Evolutionary conservation across 73 alveolate species (phyloP).

Genomic region (Paramecium primaurelia): DNA sequence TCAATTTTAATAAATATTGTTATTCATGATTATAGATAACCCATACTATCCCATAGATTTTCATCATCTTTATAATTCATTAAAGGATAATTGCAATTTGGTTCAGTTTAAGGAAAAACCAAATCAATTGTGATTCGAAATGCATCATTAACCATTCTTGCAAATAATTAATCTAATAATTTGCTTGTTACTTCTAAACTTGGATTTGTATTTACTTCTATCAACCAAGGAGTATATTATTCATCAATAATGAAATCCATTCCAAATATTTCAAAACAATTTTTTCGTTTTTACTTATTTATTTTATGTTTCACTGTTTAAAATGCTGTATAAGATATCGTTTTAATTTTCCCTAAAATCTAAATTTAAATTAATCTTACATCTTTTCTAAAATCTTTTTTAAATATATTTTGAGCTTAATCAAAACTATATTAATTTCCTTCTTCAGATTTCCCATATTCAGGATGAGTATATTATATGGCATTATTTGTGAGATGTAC

Average conservation of each 20-base stretch:
- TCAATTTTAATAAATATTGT: background rate
- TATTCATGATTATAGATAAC: background rate
- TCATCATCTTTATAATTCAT: background rate
- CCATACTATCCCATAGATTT: slow-evolving; percentile 32
- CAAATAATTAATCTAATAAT: slow-evolving; percentile 77
- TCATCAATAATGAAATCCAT: slow-evolving; percentile 93
- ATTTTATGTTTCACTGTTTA: slow-evolving; percentile 66
- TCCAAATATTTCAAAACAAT: slow-evolving; percentile 94
- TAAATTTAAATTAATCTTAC: slow-evolving; percentile 24
- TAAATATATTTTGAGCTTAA: slow-evolving; percentile 63
- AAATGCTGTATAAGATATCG: slow-evolving; percentile 63
- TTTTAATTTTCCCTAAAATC: slow-evolving; percentile 41
- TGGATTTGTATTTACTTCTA: slow-evolving; percentile 95
- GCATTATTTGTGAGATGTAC: slow-evolving; percentile 81
- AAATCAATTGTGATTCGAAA: slow-evolving; percentile 57
- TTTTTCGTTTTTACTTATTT: slow-evolving; percentile 71
- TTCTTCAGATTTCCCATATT: slow-evolving; percentile 72
- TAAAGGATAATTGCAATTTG: background rate
- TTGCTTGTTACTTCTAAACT: slow-evolving; percentile 87
- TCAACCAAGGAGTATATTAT: slow-evolving; percentile 82
- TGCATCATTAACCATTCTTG: slow-evolving; percentile 76
- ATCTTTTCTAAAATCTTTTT: slow-evolving; percentile 64
- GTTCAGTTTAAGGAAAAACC: background rate
- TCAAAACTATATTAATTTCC: slow-evolving; percentile 78
- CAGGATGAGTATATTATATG: slow-evolving; percentile 69